phyloP scores from a whole-genome alignment of 2,329 filamentous ascomycete species.

The Aureobasidium namibiae region DNA sequence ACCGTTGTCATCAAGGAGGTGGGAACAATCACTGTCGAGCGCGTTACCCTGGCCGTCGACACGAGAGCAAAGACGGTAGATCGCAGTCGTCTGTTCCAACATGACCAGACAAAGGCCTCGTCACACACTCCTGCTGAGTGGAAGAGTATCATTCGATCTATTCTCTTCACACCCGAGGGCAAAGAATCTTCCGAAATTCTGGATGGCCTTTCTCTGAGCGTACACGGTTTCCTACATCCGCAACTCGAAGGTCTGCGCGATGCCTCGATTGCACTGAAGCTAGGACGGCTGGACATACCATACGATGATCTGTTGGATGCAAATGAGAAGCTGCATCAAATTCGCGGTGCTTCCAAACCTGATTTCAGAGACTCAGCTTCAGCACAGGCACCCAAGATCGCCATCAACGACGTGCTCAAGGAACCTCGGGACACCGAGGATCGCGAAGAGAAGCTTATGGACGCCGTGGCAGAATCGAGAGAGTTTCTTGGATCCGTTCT shows the following conservation, averaged over 20 bases:
- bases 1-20: conserved; percentile 72
- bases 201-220: conserved; percentile 78
- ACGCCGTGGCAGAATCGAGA: conserved; percentile 82
- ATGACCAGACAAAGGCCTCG: conserved; percentile 56
- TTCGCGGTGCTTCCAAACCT: conserved; percentile 23
- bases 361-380: conserved; percentile 26
- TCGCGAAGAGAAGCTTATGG: conserved; percentile 67
- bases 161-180: conserved; percentile 81
- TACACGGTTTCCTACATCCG: conserved; percentile 84
- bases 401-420: conserved; percentile 13
- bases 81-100: conserved; percentile 78
- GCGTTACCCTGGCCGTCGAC: conserved; percentile 78
- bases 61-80: conserved; percentile 88
- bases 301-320: conserved; percentile 74
- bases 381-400: conserved; percentile 24
- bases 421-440: conserved; percentile 58
- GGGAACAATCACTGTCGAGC: conserved; percentile 76
- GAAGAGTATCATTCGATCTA: conserved; percentile 77
- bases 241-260: conserved; percentile 81
- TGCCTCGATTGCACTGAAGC: conserved; percentile 80
- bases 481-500: conserved; percentile 87
- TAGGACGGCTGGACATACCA: conserved; percentile 82
- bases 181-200: conserved; percentile 78
- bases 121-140: conserved; percentile 79
- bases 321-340: conserved; percentile 44